Percentiles rank a stretch among this genome's conserved stretches.
Evolutionary conservation across 2,329 filamentous ascomycete genomes (phyloP).

Genomic region (Colletotrichum theobromicola): DNA sequence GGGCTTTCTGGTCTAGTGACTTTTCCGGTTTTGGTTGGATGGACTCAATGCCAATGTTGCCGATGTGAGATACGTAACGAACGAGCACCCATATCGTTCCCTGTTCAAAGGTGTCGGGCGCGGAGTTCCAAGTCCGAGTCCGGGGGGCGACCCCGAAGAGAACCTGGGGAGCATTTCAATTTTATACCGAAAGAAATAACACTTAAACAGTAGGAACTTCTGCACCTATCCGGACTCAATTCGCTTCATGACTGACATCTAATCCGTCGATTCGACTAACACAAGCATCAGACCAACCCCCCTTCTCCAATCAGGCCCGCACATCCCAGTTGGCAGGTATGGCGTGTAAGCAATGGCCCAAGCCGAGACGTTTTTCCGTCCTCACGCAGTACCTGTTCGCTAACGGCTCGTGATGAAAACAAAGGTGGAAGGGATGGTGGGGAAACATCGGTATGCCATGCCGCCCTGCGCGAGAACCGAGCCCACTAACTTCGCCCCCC

Average conservation of each 20-base stretch:
- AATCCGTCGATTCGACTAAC: neutral
- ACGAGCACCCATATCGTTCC: neutral
- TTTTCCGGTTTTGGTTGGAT: neutral
- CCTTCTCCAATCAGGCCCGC: neutral
- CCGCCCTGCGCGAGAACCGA: neutral
- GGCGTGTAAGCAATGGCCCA: neutral
- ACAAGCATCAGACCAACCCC: neutral
- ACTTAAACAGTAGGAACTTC: neutral
- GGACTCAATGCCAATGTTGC: neutral
- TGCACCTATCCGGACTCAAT: accelerated
- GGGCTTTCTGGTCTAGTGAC: neutral
- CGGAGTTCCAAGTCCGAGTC: neutral
- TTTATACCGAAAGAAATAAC: neutral
- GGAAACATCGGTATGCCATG: neutral
- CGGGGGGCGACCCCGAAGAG: neutral
- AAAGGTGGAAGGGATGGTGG: neutral
- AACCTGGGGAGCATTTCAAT: neutral
- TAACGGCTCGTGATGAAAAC: neutral
- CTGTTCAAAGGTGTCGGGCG: neutral
- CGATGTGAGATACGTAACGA: neutral
- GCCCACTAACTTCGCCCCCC: neutral
- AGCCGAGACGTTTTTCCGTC: accelerated
- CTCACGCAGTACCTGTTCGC: accelerated
- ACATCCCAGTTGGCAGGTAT: neutral
- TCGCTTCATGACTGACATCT: neutral